These are phyloP conservation scores for Pezicula carpinea DNA, from an alignment of 2,329 filamentous ascomycete genomes.

Conservation along the genomic window DNA sequence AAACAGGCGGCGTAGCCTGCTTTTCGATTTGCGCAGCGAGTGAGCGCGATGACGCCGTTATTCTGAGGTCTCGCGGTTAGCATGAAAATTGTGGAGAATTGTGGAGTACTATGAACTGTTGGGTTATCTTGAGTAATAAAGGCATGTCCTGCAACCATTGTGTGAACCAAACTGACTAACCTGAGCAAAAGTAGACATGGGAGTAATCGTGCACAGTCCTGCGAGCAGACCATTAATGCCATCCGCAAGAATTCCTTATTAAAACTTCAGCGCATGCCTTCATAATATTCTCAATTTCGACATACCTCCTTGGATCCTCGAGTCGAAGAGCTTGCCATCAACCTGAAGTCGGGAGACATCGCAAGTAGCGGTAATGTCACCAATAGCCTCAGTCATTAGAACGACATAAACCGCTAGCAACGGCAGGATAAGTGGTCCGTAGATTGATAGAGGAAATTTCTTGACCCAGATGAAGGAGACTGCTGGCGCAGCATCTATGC, in stretches of 20 bases:
- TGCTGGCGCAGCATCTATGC: conserved; percentile 66
- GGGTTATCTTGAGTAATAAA: too few relatives aligned
- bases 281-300: too few relatives aligned
- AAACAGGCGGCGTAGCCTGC: conserved; percentile 75
- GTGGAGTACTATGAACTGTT: too few relatives aligned
- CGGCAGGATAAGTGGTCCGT: conserved; percentile 69
- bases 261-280: too few relatives aligned
- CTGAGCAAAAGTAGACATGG: conserved; percentile 72
- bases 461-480: conserved; percentile 76
- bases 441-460: conserved; percentile 68
- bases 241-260: conserved; percentile 58
- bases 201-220: conserved; percentile 73
- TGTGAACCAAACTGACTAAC: too few relatives aligned
- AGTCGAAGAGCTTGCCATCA: conserved; percentile 67
- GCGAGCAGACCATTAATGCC: conserved; percentile 72
- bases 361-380: conserved; percentile 76
- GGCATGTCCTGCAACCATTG: too few relatives aligned
- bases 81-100: too few relatives aligned
- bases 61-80: conserved; percentile 43
- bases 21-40: conserved; percentile 73
- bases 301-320: conserved; percentile 67
- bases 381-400: conserved; percentile 73
- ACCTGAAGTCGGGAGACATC: conserved; percentile 75
- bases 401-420: conserved; percentile 67
- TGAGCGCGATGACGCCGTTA: conserved; percentile 79